A percentile compares a stretch with the other conserved stretches of the same genome.
Evolutionary conservation across 441 rosid genomes (phyloP).

Genomic region (Populus hybrid): DNA sequence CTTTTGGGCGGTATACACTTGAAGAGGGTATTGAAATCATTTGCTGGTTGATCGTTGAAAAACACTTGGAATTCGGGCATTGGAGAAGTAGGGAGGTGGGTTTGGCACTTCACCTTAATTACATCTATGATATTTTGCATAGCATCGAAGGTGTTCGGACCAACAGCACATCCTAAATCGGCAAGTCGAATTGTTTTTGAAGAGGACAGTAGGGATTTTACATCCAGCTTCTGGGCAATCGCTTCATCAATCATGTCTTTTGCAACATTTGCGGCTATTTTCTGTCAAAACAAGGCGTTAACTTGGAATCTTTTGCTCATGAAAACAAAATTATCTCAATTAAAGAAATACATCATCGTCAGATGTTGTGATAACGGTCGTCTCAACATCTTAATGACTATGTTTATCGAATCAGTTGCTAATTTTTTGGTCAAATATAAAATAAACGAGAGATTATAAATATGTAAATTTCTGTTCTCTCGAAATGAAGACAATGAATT

Average conservation of each 20-base stretch:
- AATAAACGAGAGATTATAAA: neutral
- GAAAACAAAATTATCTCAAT: neutral
- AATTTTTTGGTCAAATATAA: neutral
- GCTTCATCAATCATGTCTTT: slow-evolving; percentile 36
- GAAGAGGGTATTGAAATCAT: slow-evolving; percentile 47
- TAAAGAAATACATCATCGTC: neutral
- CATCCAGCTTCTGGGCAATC: slow-evolving; percentile 43
- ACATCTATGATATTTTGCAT: slow-evolving; percentile 25
- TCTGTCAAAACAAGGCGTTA: slow-evolving; percentile 18
- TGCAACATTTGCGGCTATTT: slow-evolving; percentile 18
- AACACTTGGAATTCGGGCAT: slow-evolving; percentile 34
- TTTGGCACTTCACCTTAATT: slow-evolving; percentile 16
- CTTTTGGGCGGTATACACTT: slow-evolving; percentile 19
- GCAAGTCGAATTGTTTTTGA: slow-evolving; percentile 18
- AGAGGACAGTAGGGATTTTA: slow-evolving; percentile 18
- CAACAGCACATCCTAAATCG: slow-evolving; percentile 41
- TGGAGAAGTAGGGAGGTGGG: slow-evolving; percentile 11
- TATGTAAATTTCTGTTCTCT: too few relatives aligned
- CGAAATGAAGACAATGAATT: too few relatives aligned
- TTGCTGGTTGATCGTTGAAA: slow-evolving; percentile 31
- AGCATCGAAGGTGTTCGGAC: slow-evolving; percentile 36
- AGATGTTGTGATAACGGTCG: neutral
- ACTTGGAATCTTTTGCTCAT: neutral
- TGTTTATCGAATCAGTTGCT: neutral
- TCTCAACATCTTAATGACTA: neutral